Conservation (phyloP, 768 basidiomycete genomes). For the Crassisporium funariophilum region DNA sequence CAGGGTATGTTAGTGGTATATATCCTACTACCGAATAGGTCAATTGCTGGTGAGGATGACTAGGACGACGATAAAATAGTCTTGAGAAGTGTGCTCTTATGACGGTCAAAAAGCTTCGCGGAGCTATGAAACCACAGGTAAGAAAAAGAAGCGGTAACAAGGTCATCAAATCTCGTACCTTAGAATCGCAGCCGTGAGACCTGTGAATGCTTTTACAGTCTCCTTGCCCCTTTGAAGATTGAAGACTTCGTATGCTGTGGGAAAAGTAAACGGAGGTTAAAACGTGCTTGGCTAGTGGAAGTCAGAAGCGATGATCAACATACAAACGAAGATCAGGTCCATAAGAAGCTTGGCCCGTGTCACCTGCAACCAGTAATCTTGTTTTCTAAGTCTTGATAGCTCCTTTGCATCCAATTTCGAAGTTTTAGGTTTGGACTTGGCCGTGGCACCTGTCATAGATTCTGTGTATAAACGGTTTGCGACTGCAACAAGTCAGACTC, state of each 20-base stretch:
- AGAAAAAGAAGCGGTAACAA: neutral
- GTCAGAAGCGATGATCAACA: conserved; percentile 21
- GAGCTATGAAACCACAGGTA: conserved; percentile 44
- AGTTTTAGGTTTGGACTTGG: conserved; percentile 64
- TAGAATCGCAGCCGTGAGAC: conserved; percentile 69
- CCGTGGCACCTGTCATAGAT: conserved; percentile 65
- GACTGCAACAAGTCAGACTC: conserved; percentile 42
- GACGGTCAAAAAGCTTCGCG: conserved; percentile 75
- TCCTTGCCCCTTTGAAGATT: conserved; percentile 61
- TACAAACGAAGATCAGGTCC: conserved; percentile 90
- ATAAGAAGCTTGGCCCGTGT: conserved; percentile 72
- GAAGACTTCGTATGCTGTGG: conserved; percentile 79
- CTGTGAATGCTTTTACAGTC: conserved; percentile 63
- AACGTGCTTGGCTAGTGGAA: conserved; percentile 3
- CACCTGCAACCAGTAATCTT: conserved; percentile 77
- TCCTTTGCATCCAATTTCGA: conserved; percentile 71
- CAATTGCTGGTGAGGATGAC: conserved; percentile 7
- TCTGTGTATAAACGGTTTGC: conserved; percentile 73
- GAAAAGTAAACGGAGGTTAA: conserved; percentile 5
- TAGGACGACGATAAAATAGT: conserved; percentile 32
- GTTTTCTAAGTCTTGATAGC: conserved; percentile 62
- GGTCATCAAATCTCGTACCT: conserved; percentile 53
- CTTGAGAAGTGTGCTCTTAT: conserved; percentile 64
- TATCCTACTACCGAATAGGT: neutral
- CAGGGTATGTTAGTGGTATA: neutral